phyloP scores from a whole-genome alignment of 2,329 filamentous ascomycete genomes.

The Diplodia seriata region DNA sequence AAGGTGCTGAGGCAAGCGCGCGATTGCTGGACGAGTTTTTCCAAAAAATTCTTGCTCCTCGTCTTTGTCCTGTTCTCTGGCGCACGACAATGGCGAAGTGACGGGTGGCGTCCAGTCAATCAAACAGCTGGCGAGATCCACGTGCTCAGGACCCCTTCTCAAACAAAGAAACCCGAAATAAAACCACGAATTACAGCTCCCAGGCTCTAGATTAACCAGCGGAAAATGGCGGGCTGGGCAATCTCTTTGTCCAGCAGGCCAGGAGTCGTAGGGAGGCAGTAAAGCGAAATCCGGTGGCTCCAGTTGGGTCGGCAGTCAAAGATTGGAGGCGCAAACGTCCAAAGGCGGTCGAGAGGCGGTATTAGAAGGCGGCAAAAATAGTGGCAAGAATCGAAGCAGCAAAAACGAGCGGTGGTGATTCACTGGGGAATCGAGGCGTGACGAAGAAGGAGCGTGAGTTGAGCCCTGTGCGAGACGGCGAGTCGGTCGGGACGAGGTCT shows the following conservation, averaged over 20 bases:
- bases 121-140: conserved; percentile 15
- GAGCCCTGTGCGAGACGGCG: conserved; percentile 36
- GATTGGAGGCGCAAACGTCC: conserved; percentile 34
- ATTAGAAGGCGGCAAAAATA: conserved; percentile 33
- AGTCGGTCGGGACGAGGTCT: conserved; percentile 35
- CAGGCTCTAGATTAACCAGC: conserved; percentile 20
- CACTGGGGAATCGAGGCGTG: conserved; percentile 42
- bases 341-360: conserved; percentile 34
- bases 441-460: conserved; percentile 44
- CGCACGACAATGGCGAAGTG: conserved; percentile 23
- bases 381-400: conserved; percentile 35
- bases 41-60: conserved; percentile 1
- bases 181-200: conserved; percentile 21
- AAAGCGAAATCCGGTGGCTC: background rate
- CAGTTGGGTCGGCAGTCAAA: conserved; percentile 4
- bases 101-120: conserved; percentile 26
- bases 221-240: conserved; percentile 1
- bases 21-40: conserved; percentile 32
- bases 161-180: conserved; percentile 29
- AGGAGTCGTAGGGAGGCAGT: conserved; percentile 4
- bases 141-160: conserved; percentile 22
- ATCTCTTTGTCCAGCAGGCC: conserved; percentile 12
- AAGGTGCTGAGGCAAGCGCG: conserved; percentile 36
- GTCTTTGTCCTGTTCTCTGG: conserved; percentile 15
- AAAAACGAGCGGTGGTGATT: conserved; percentile 46